These are phyloP conservation scores for Vitis hybrid DNA, from an alignment of 177 flowering plant species.

Conservation along the genomic window DNA sequence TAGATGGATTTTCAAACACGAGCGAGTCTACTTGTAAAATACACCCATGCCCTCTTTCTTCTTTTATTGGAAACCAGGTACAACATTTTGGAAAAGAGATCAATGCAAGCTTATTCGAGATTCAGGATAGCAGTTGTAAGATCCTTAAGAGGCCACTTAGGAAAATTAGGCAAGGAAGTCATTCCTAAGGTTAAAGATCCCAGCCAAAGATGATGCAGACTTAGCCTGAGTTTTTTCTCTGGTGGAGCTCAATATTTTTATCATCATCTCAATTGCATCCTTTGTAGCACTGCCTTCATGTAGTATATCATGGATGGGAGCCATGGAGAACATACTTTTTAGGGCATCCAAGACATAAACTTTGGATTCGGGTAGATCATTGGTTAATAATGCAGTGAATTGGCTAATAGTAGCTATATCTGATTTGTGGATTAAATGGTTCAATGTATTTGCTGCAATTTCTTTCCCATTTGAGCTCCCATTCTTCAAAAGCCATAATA, in stretches of 20 bases:
- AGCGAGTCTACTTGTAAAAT: too few relatives aligned
- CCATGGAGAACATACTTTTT: constrained; percentile 86
- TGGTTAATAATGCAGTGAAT: constrained; percentile 81
- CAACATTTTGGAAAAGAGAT: too few relatives aligned
- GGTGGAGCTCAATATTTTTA: constrained; percentile 71
- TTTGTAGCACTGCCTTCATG: constrained; percentile 96
- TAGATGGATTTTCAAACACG: too few relatives aligned
- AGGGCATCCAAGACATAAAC: constrained; percentile 91
- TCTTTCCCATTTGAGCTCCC: constrained; percentile 92
- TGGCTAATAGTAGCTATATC: constrained; percentile 97
- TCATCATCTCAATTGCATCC: constrained; percentile 95
- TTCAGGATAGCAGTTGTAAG: too few relatives aligned
- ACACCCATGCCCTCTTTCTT: too few relatives aligned
- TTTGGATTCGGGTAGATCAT: constrained; percentile 97
- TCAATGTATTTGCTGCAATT: constrained; percentile 91
- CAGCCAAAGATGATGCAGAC: constrained; percentile 87
- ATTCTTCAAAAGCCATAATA: constrained; percentile 92
- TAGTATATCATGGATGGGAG: constrained; percentile 67
- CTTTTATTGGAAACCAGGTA: too few relatives aligned
- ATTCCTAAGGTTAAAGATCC: constrained; percentile 71
- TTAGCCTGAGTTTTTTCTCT: constrained; percentile 94
- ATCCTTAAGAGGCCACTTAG: too few relatives aligned
- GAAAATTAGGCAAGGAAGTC: constrained; percentile 36
- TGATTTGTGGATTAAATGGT: constrained; percentile 93
- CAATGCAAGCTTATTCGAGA: too few relatives aligned